Base-by-base conservation (phyloP, 345 rosid species). In the Eucalyptus marginata region DNA sequence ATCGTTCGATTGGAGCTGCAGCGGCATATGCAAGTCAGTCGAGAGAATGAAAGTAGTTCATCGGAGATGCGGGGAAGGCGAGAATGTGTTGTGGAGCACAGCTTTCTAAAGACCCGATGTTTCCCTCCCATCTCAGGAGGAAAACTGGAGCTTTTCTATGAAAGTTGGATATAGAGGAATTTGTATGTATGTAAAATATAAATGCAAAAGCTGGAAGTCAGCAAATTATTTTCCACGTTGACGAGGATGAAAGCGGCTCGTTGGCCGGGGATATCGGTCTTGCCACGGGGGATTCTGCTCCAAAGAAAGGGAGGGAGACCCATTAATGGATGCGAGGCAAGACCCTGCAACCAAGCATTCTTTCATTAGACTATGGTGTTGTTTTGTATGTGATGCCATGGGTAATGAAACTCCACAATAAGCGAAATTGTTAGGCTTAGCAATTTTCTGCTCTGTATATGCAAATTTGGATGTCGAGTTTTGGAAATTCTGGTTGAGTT, bases 21-120 rank as follows among this genome's bases (percentile, higher is more conserved):
- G 99, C 22, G 99, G 99, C 80, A 91, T 97, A 27, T 97, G 99
- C 95, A 96, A 90, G 92, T 96, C 99, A 8, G 96, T 93, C 2
- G 99, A 96, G 90, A 92, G 98, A 90, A 95, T 97, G 91, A 95
- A 96, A 88, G 99, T 96, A 89, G 98, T 96, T 90, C 98, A 96
- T 91, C 93, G 94, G 88, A 93, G 97, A 49, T 96, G 99, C 12
- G 99, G 99, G 43, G 99, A 97, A 93, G 98, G 99, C 29, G 95
- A 91, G 81, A 93, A 94, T 76, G 95, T 96, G 89, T 89, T 97
- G 86, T 93, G 95, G 97, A 94, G 93, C 88, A 94, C 99, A 81
- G 90, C 92, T 86, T 93, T 95, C 90, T 96, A 76, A 76, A 40
- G 92, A 96, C 51, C 22, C 43, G 64, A 87, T n/a, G 52, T 86